A percentile compares a stretch with the other conserved stretches of the same genome.
Conservation (phyloP, 2,329 filamentous ascomycete genomes). For the Aspergillus spinulosporus region DNA sequence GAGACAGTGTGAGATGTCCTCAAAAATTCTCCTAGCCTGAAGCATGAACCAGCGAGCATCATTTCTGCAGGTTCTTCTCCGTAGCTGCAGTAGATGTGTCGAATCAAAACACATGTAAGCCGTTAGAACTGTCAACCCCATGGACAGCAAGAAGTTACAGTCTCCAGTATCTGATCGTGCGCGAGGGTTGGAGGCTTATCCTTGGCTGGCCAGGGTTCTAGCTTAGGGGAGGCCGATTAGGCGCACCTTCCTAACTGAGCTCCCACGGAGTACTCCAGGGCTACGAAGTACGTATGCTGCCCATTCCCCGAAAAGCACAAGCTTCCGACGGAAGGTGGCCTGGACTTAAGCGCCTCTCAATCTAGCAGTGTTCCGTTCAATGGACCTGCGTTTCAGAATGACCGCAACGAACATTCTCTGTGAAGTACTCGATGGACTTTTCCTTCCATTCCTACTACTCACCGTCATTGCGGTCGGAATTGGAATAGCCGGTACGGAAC, state of each 20-base stretch:
- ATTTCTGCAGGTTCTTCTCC: constrained; percentile 1
- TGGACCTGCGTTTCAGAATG: not conserved
- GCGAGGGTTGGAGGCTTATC: constrained; percentile 1
- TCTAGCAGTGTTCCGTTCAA: not conserved
- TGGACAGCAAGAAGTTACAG: not conserved
- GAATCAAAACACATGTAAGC: constrained; percentile 2
- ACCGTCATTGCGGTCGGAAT: not conserved
- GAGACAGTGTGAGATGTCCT: not conserved
- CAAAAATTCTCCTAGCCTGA: constrained; percentile 4
- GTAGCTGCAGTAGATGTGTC: not conserved
- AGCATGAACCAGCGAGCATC: not conserved
- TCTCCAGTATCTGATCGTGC: not conserved
- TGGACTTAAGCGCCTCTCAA: not conserved
- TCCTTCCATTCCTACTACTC: not conserved
- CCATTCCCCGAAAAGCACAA: not conserved
- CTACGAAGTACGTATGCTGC: not conserved
- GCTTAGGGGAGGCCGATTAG: not conserved
- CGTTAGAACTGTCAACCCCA: constrained; percentile 1
- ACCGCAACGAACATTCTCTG: not conserved
- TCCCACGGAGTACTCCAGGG: too few species aligned
- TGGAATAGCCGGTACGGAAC: constrained; percentile 21
- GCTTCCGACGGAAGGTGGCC: not conserved
- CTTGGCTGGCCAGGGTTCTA: not conserved
- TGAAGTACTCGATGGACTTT: not conserved
- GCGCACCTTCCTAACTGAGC: not conserved